Percentiles rank a stretch among this genome's conserved stretches.
phyloP scores from a whole-genome alignment of 1,284 basidiomycete genomes.

The Apiotrichum gamsii region DNA sequence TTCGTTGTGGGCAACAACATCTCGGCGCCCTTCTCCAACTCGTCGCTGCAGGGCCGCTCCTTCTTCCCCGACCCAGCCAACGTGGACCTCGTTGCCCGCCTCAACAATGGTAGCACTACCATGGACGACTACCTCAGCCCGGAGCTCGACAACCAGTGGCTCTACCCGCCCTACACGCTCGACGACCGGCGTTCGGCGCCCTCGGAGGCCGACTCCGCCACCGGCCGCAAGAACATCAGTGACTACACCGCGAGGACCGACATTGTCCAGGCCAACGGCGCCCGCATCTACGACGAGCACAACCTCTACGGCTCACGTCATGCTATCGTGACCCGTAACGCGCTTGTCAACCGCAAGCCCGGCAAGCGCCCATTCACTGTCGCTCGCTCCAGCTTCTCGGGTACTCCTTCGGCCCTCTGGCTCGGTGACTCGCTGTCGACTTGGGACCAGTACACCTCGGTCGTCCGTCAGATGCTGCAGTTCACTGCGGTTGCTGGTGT shows the following conservation, averaged over 20 bases:
- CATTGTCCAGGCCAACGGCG: slow-evolving; percentile 57
- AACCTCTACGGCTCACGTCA: slow-evolving; percentile 67
- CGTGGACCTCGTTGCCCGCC: neutral
- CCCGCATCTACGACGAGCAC: slow-evolving; percentile 59
- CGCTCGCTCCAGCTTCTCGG: slow-evolving; percentile 65
- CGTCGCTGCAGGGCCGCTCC: neutral
- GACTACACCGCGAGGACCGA: slow-evolving; percentile 47
- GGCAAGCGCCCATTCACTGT: slow-evolving; percentile 60
- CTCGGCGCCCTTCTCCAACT: slow-evolving; percentile 6
- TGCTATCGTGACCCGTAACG: slow-evolving; percentile 58
- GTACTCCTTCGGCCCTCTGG: slow-evolving; percentile 55
- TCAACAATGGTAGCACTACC: neutral
- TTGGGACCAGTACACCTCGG: slow-evolving; percentile 44
- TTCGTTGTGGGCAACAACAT: slow-evolving; percentile 22
- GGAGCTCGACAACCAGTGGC: slow-evolving; percentile 21
- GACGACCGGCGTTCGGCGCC: slow-evolving; percentile 22
- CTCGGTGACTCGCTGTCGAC: slow-evolving; percentile 62
- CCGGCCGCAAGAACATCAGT: slow-evolving; percentile 22
- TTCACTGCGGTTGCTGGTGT: slow-evolving; percentile 13
- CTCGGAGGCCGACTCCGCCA: slow-evolving; percentile 14
- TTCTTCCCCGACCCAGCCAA: neutral
- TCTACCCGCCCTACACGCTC: slow-evolving; percentile 26
- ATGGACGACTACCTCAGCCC: slow-evolving; percentile 20
- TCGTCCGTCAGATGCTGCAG: slow-evolving; percentile 14
- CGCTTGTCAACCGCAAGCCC: slow-evolving; percentile 58